A percentile compares a stretch with the other conserved stretches of the same genome.
phyloP scores from a whole-genome alignment of 805 yeast species.

The Ascoidea rubescens region DNA sequence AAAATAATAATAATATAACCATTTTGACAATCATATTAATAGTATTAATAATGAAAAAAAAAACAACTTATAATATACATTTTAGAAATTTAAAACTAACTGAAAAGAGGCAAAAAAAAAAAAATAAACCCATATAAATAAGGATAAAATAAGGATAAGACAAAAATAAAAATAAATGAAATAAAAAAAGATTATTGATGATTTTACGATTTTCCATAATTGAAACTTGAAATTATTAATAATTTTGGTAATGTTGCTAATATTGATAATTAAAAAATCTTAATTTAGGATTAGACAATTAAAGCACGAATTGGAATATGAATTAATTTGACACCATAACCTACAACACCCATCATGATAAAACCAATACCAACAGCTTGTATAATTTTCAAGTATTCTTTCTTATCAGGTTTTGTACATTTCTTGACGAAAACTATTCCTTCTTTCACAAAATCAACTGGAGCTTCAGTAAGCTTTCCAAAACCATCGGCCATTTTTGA shows the following conservation, averaged over 20 bases:
- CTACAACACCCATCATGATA: conserved; percentile 95
- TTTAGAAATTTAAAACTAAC: no score
- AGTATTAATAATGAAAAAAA: no score
- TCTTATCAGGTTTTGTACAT: conserved; percentile 85
- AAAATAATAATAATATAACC: no score
- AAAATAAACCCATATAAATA: no score
- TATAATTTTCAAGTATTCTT: conserved; percentile 77
- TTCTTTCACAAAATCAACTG: conserved; percentile 83
- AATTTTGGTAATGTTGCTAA: neutral
- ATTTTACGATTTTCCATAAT: neutral
- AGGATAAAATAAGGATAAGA: neutral
- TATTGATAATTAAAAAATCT: neutral
- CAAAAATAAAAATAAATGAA: neutral
- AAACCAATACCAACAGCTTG: conserved; percentile 97
- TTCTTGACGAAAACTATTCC: conserved; percentile 79
- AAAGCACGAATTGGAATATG: conserved; percentile 95
- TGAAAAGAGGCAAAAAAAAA: no score
- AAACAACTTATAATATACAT: no score
- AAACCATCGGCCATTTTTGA: conserved; percentile 34
- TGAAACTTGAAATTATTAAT: neutral
- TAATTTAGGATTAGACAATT: conserved; percentile 44
- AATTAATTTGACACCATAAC: conserved; percentile 84
- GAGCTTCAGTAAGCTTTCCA: conserved; percentile 73
- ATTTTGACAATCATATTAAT: no score
- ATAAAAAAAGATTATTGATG: neutral